phyloP scores from a whole-genome alignment of 208 protist genomes.

The Sergeia podlipaevii region DNA sequence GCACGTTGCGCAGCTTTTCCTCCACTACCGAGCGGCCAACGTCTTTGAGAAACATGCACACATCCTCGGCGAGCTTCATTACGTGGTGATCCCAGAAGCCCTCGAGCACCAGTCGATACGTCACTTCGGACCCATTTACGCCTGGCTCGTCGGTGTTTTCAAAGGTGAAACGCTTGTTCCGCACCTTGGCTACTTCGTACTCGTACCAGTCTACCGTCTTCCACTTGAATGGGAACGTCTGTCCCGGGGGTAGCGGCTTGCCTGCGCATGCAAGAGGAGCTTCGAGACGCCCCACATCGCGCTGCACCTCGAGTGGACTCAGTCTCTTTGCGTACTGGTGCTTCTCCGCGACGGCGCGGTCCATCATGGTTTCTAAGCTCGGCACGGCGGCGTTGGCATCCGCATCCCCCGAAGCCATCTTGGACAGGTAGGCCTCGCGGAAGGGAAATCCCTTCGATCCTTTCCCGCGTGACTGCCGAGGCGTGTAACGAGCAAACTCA shows the following conservation, averaged over 20 bases:
- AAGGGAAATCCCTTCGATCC: constrained; percentile 76
- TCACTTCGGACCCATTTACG: constrained; percentile 66
- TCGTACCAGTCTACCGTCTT: constrained; percentile 91
- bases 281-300: constrained; percentile 74
- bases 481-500: constrained; percentile 47
- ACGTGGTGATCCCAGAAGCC: constrained; percentile 90
- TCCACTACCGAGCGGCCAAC: constrained; percentile 67
- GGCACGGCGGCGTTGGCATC: constrained; percentile 15
- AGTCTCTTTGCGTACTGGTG: constrained; percentile 44
- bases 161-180: constrained; percentile 82
- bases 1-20: constrained; percentile 68
- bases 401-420: constrained; percentile 41
- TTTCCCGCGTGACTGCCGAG: constrained; percentile 38
- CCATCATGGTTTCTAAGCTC: constrained; percentile 68
- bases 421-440: constrained; percentile 78
- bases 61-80: constrained; percentile 83
- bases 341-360: constrained; percentile 48
- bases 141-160: constrained; percentile 60
- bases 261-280: constrained; percentile 60
- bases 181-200: constrained; percentile 87
- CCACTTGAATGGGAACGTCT: constrained; percentile 72
- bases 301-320: constrained; percentile 70
- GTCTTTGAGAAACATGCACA: constrained; percentile 83
- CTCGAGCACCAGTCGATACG: constrained; percentile 81
- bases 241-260: constrained; percentile 46